Percentiles rank a stretch among this genome's conserved stretches.
phyloP scores from a whole-genome alignment of 805 yeast genomes.

The Isabelozyma pseudorhagii region DNA sequence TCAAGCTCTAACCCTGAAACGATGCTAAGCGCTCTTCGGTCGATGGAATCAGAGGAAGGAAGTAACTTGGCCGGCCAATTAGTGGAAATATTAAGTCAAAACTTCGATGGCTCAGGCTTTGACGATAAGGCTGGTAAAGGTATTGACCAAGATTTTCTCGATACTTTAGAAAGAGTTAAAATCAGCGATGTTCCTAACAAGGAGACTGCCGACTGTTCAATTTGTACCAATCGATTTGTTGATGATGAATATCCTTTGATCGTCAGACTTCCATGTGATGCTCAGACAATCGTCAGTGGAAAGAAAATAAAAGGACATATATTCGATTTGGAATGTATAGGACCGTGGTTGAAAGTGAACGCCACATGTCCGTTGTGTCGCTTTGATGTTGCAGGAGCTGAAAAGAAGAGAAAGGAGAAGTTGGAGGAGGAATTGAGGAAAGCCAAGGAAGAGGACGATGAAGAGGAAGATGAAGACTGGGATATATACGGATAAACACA shows the following conservation, averaged over 20 bases:
- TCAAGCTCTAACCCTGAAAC: constrained; percentile 13
- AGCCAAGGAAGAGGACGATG: constrained; percentile 45
- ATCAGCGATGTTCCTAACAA: constrained; percentile 31
- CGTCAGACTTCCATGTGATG: constrained; percentile 68
- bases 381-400: constrained; percentile 53
- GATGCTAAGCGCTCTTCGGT: constrained; percentile 28
- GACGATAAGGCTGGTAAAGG: constrained; percentile 35
- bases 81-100: constrained; percentile 17
- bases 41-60: constrained; percentile 28
- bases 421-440: constrained; percentile 31
- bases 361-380: constrained; percentile 87
- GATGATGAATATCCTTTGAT: constrained; percentile 78
- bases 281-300: constrained; percentile 16
- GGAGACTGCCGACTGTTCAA: constrained; percentile 70
- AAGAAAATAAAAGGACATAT: constrained; percentile 47
- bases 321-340: constrained; percentile 87
- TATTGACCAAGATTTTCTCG: constrained; percentile 68
- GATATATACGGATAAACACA: constrained; percentile 70
- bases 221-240: constrained; percentile 70
- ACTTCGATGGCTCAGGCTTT: background rate
- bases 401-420: constrained; percentile 22
- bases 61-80: constrained; percentile 25
- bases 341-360: constrained; percentile 79
- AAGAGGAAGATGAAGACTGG: constrained; percentile 66
- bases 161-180: constrained; percentile 67